Base-by-base conservation (phyloP, 345 rosid species). In the Bruguiera parviflora region DNA sequence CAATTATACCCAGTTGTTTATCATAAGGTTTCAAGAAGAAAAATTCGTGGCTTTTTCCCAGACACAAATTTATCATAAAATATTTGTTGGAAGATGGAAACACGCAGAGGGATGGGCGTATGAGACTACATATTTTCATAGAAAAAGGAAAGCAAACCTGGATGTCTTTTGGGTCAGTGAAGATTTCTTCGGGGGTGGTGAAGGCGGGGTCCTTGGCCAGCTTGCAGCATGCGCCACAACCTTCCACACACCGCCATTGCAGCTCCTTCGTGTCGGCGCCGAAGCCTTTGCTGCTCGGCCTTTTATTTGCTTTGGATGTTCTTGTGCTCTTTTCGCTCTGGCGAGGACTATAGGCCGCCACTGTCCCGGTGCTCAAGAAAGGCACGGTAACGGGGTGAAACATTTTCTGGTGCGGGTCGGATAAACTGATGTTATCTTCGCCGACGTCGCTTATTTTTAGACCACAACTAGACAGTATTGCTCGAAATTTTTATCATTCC, bases 191-290 rank as follows among this genome's bases (percentile, higher is more conserved):
- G 11, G 98, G 96, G 9, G 90, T 79, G 27, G 82, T 76, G 27
- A 91, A 91, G 65, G 85, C 75, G 16, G 94, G 91, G 55, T 86
- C 97, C 65, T 89, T 93, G n/a, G 76, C 94, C 25, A 93, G 73
- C 84, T 90, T 89, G 84, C 98, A 93, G 74, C 97, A 90, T 8
- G 98, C 96, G 29, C 97, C 97, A 57, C 97, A 90, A 3, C 84
- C 78, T 63, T 87, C 88, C 8, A 83, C 79, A 77, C 98, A 93
- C 37, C 83, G 61, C 97, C 98, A 93, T 6, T 73, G 43, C 10
- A 71, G 71, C 67, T 89, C 94, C 77, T 71, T 76, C 66, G 78
- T 70, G 66, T 70, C 67, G 10, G 68, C 63, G 10, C 84, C 79
- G 24, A 84, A 84, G n/a, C 92, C 90, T 7, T 53, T 71, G 52